Evolutionary conservation across 306 rosid species (phyloP), one percentile per base, ranked within the genome.

Genomic region (Glycine soja): DNA sequence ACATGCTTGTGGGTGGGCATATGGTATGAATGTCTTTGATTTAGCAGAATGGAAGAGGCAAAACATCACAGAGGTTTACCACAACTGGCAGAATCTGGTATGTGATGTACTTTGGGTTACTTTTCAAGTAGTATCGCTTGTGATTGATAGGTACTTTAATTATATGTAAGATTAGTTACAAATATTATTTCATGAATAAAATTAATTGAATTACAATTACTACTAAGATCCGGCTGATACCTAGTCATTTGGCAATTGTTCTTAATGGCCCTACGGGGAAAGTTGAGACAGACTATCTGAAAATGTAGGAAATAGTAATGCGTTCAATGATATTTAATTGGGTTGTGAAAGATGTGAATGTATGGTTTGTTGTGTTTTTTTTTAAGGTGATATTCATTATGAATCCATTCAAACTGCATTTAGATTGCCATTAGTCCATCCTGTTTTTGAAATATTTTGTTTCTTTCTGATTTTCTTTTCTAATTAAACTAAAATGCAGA

Each of bases 1-100:
- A 2, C 98, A 13, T 81, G 98, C 99, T 65, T 95, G 99, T 86
- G 99, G 99, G 65, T 95, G 99, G 99, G 99, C 99, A 8, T 95
- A 93, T 81, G 99, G 99, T 43, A 95, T 95, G 99, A 95, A 95
- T 83, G 59, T 95, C 81, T 95, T 95, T 80, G 98, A 95, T 85
- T 88, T 95, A 89, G 86, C 76, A 46, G 88, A 95, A 87, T 95
- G 99, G 99, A 91, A 86, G 94, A 90, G 90, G 89, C 99, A 95
- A 87, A 90, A 93, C 82, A 89, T 91, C 89, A 95, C 99, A 2
- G 92, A 89, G 80, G 90, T 93, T 79, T 95, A 95, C 83, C 98
- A 95, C 88, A 73, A 87, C 75, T 95, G 99, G 99, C 99, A 95
- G 88, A 92, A 90, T 82, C 91, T 95, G 94, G 99, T 95, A 87